Evolutionary conservation across 768 basidiomycete species (phyloP).

Genomic region (Gautieria morchelliformis): DNA sequence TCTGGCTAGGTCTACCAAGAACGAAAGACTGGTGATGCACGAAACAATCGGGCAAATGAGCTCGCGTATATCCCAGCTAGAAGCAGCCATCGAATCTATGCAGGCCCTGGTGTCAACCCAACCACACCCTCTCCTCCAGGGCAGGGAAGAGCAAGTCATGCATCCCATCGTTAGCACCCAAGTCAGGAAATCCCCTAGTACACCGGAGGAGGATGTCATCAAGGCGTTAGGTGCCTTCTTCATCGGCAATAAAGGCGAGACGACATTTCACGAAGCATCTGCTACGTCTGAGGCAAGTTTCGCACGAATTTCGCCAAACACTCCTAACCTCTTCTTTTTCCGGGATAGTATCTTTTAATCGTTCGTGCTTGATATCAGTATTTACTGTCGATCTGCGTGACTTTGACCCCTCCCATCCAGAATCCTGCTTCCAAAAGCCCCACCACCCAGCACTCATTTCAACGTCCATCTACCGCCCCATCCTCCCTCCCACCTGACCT

Average conservation of each 20-base stretch:
- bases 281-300: slow-evolving; percentile 1
- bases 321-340: background rate
- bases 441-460: background rate
- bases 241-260: slow-evolving; percentile 9
- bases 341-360: slow-evolving; percentile 1
- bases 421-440: background rate
- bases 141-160: background rate
- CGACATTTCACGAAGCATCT: slow-evolving; percentile 7
- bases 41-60: slow-evolving; percentile 58
- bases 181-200: background rate
- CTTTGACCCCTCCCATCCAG: background rate
- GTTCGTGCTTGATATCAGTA: background rate
- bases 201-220: slow-evolving; percentile 5
- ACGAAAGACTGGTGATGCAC: slow-evolving; percentile 29
- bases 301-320: background rate
- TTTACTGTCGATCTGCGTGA: background rate
- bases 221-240: slow-evolving; percentile 7
- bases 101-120: slow-evolving; percentile 48
- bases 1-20: slow-evolving; percentile 2
- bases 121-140: slow-evolving; percentile 43
- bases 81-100: slow-evolving; percentile 55
- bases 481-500: background rate
- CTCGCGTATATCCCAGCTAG: slow-evolving; percentile 57
- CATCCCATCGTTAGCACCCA: slow-evolving; percentile 8
- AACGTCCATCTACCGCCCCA: background rate